Conservation (phyloP, 257 asterid genomes). For the Cinchona pubescens region DNA sequence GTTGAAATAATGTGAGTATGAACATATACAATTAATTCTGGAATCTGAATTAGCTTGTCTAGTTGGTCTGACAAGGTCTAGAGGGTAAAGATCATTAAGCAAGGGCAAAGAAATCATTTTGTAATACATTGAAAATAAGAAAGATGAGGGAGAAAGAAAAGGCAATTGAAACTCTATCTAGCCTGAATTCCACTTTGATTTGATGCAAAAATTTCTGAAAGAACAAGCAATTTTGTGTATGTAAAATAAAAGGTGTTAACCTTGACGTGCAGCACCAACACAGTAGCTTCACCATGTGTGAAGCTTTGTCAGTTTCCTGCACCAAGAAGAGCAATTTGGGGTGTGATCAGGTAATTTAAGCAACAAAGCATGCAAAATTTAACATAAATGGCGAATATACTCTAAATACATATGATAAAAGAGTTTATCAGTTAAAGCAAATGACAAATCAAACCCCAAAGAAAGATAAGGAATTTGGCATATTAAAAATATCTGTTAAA, state of each 20-base stretch:
- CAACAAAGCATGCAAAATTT: neutral
- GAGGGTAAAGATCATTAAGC: neutral
- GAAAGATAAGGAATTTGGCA: neutral
- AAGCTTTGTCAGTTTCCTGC: neutral
- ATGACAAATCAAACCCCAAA: neutral
- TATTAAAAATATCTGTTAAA: neutral
- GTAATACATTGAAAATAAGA: neutral
- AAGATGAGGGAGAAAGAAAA: neutral
- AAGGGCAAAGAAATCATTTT: neutral
- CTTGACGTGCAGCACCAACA: neutral
- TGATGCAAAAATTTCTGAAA: neutral
- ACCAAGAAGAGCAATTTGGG: neutral
- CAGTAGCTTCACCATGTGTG: neutral
- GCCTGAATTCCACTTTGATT: neutral
- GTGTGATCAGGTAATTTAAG: neutral
- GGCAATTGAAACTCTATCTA: neutral
- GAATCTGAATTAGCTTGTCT: neutral
- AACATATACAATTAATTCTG: neutral
- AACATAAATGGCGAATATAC: neutral
- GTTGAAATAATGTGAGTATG: neutral
- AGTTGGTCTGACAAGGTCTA: no score
- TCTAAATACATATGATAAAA: neutral
- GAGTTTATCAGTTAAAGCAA: neutral
- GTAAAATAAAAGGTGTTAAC: neutral
- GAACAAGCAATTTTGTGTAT: neutral